These are phyloP conservation scores for Ogataea hybrid DNA, from an alignment of 1,139 yeast species.

Conservation along the genomic window DNA sequence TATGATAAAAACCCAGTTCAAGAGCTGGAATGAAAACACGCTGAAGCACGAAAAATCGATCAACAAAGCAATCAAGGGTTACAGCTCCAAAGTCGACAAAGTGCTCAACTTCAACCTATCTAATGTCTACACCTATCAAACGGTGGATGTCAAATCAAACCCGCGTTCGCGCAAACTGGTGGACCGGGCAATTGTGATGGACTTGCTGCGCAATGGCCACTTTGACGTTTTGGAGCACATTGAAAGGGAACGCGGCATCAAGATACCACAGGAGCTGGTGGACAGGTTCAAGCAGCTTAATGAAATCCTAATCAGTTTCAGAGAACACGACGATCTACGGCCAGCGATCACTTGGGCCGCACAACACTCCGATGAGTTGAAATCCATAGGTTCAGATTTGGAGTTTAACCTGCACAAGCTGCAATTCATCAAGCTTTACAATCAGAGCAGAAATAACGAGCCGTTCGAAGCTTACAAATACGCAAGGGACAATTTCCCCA, in stretches of 20 bases:
- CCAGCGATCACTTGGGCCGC: slow-evolving; percentile 45
- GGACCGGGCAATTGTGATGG: slow-evolving; percentile 42
- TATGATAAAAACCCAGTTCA: background rate
- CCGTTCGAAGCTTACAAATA: slow-evolving; percentile 51
- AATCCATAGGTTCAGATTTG: slow-evolving; percentile 37
- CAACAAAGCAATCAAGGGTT: slow-evolving; percentile 32
- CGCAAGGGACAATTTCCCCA: slow-evolving; percentile 52
- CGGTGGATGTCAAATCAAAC: slow-evolving; percentile 26
- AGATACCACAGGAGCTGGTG: slow-evolving; percentile 32
- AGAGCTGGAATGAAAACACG: slow-evolving; percentile 28
- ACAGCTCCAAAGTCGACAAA: slow-evolving; percentile 34
- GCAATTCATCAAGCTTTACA: slow-evolving; percentile 48
- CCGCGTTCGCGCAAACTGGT: slow-evolving; percentile 20
- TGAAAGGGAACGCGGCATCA: slow-evolving; percentile 34
- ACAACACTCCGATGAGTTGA: slow-evolving; percentile 27
- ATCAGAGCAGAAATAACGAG: slow-evolving; percentile 18
- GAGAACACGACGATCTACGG: slow-evolving; percentile 31
- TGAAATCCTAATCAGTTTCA: slow-evolving; percentile 32
- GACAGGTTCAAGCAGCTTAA: slow-evolving; percentile 37
- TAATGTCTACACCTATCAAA: slow-evolving; percentile 37
- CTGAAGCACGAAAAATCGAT: slow-evolving; percentile 29
- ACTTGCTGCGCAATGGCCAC: slow-evolving; percentile 43
- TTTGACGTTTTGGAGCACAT: slow-evolving; percentile 37
- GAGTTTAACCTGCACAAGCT: slow-evolving; percentile 66
- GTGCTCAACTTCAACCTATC: slow-evolving; percentile 32